A percentile compares a stretch with the other conserved stretches of the same genome.
These are phyloP conservation scores for Adansonia madagascariensis DNA, from an alignment of 441 rosid species.

Conservation along the genomic window DNA sequence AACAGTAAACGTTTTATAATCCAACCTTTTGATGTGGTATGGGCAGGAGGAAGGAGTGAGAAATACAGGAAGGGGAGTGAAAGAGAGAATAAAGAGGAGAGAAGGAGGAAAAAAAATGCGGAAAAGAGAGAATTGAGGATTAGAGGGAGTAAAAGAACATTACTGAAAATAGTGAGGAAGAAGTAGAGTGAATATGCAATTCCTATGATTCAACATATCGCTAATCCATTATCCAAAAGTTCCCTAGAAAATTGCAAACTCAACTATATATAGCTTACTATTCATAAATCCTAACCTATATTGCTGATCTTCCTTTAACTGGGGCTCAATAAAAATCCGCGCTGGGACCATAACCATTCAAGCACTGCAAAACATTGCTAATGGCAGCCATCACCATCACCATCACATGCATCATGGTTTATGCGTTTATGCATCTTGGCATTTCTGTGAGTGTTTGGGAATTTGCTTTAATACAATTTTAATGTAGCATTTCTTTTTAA, in stretches of 20 bases:
- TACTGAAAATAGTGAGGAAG: constrained; percentile 15
- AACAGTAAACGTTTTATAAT: not conserved
- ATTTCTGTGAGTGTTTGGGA: constrained; percentile 28
- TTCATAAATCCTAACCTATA: constrained; percentile 19
- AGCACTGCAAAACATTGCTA: not conserved
- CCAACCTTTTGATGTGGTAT: not conserved
- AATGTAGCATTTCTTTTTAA: constrained; percentile 11
- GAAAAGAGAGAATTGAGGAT: not conserved
- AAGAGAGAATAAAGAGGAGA: not conserved
- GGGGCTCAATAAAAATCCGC: not conserved
- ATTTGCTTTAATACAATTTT: constrained; percentile 27
- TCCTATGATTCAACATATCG: not conserved
- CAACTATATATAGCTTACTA: constrained; percentile 11
- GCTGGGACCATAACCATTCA: not conserved
- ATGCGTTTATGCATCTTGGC: constrained; percentile 24
- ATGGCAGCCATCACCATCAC: constrained; percentile 12
- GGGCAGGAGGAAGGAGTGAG: not conserved
- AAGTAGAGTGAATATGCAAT: not conserved
- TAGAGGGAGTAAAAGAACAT: not conserved
- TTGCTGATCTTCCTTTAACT: not conserved
- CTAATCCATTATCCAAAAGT: not conserved
- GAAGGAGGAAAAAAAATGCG: not conserved
- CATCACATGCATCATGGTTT: not conserved
- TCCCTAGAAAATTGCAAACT: not conserved
- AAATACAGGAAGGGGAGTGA: not conserved